Evolutionary conservation across 345 rosid species (phyloP).

Genomic region (Hypericum perforatum): DNA sequence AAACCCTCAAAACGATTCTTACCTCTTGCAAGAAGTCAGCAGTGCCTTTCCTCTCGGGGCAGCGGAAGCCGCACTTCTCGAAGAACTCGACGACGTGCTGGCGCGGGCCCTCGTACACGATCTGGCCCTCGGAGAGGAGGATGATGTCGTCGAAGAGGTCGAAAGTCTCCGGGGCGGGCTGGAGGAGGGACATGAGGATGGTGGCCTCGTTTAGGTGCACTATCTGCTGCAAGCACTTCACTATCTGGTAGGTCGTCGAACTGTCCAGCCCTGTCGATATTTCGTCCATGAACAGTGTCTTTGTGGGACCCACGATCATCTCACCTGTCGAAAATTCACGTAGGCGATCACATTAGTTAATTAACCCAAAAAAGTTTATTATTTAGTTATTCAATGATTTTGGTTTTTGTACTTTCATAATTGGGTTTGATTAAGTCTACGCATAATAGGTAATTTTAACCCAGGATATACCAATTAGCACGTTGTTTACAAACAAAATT

Average conservation of each 20-base stretch:
- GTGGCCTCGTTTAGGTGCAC: constrained; percentile 68
- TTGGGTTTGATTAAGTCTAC: too few species aligned
- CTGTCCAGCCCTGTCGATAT: constrained; percentile 93
- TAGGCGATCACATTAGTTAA: neutral
- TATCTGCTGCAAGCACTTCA: constrained; percentile 76
- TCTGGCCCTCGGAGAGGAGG: constrained; percentile 69
- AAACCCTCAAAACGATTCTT: neutral
- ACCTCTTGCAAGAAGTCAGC: constrained; percentile 98
- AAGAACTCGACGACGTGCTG: constrained; percentile 53
- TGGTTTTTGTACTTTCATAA: too few species aligned
- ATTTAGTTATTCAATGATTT: too few species aligned
- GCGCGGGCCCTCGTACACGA: constrained; percentile 87
- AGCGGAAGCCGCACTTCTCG: constrained; percentile 54
- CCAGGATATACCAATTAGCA: too few species aligned
- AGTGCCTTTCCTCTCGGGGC: constrained; percentile 80
- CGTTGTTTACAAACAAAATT: too few species aligned
- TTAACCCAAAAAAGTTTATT: too few species aligned
- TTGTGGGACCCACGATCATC: constrained; percentile 95
- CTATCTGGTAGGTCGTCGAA: constrained; percentile 81
- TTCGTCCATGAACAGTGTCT: constrained; percentile 86
- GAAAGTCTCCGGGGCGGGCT: constrained; percentile 90
- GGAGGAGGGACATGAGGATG: constrained; percentile 66
- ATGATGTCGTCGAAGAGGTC: constrained; percentile 80
- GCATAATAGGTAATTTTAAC: too few species aligned
- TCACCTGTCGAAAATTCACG: constrained; percentile 40